Conservation (phyloP, 2,329 filamentous ascomycete species). For the Calonectria pseudoturangicola region DNA sequence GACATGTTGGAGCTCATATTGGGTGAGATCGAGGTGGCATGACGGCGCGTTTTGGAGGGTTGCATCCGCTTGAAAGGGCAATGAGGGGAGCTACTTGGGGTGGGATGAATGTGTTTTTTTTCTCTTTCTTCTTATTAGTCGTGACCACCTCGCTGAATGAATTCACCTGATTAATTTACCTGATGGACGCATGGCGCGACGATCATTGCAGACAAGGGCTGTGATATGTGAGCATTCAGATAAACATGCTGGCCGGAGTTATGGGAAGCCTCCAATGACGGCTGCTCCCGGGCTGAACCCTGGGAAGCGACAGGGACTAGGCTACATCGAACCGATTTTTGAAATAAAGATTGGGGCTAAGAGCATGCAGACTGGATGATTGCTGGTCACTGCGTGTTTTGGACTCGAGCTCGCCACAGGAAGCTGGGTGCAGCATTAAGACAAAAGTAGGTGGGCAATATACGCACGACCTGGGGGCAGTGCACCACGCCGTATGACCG, state of each 20-base stretch:
- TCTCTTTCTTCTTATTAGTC: not conserved
- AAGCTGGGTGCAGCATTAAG: not conserved
- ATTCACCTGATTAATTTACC: not conserved
- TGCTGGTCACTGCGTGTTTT: not conserved
- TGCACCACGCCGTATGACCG: not conserved
- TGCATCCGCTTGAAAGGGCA: slow-evolving; percentile 27
- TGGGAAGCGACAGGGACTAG: not conserved
- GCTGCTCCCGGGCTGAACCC: not conserved
- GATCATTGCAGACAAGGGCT: slow-evolving; percentile 20
- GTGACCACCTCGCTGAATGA: not conserved
- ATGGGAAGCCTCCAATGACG: slow-evolving; percentile 39
- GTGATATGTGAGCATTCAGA: not conserved
- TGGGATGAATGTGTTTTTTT: not conserved
- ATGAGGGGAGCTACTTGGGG: not conserved
- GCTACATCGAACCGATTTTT: not conserved
- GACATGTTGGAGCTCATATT: slow-evolving; percentile 16
- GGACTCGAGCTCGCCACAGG: not conserved
- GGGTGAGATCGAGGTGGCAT: slow-evolving; percentile 32
- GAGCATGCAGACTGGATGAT: not conserved
- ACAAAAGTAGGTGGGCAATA: not conserved
- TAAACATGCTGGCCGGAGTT: slow-evolving; percentile 1
- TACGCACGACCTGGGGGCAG: not conserved
- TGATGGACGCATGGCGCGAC: not conserved
- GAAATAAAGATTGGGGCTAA: not conserved
- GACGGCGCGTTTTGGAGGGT: slow-evolving; percentile 31